A percentile compares a stretch with the other conserved stretches of the same genome.
These are phyloP conservation scores for Anacardium occidentale DNA, from an alignment of 345 rosid genomes.

Conservation along the genomic window DNA sequence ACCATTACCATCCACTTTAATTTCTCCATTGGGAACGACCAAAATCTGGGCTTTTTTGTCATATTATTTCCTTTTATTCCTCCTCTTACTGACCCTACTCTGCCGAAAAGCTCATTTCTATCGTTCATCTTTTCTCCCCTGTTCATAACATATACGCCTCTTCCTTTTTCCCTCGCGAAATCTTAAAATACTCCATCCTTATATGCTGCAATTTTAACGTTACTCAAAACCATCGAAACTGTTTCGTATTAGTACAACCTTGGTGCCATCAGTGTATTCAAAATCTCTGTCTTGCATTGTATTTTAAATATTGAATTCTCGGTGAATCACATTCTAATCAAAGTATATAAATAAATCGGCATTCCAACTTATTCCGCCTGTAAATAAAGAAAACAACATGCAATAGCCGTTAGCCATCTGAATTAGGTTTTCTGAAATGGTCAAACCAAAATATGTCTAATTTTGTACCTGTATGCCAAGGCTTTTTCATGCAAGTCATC, in stretches of 20 bases:
- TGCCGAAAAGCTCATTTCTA: slow-evolving; percentile 18
- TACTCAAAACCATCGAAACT: no score
- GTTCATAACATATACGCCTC: neutral
- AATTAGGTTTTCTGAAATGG: neutral
- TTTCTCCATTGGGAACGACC: slow-evolving; percentile 27
- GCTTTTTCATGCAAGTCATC: no score
- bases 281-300: neutral
- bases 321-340: no score
- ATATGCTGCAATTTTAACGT: no score
- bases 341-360: no score
- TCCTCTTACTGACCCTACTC: neutral
- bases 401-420: no score
- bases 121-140: slow-evolving; percentile 9
- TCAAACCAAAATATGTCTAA: neutral
- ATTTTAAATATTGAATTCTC: no score
- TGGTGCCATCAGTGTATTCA: neutral
- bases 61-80: slow-evolving; percentile 12
- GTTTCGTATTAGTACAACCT: neutral
- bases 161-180: no score
- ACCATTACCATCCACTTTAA: neutral
- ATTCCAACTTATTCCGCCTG: neutral
- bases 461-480: no score
- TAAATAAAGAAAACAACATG: neutral
- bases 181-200: no score
- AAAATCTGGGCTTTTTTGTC: slow-evolving; percentile 25